Evolutionary conservation across 495 filamentous ascomycete genomes (phyloP), one percentile per base, ranked within the genome.

Genomic region (Astrothelium macrocarpum): DNA sequence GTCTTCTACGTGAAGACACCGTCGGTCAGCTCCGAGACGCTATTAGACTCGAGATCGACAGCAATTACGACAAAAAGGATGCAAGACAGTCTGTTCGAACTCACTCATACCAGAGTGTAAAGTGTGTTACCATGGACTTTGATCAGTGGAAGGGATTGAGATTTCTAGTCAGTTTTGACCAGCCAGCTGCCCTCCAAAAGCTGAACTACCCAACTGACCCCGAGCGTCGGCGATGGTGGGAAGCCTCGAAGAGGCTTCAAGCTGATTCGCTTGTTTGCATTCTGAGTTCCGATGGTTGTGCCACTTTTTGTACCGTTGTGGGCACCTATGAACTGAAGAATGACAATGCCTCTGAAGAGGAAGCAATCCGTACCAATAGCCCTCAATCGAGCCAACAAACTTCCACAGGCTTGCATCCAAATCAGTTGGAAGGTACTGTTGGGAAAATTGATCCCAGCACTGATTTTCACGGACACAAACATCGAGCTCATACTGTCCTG

Each of bases 1-100:
- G 87, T 20, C 78, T 90, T 2, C 73, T 89, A 7, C 77, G 86
- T 14, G 84, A 88, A 72, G 85, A 90, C 69, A 85, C 80, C 0
- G 71, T 86, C 1, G 85, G 86, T 3, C 82, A 82, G 65, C 75
- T 89, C 1, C 74, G 82, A 49, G 84, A 89, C 68, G 79, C 80
- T 4, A 77, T 87, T 4, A 73, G 73, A 16, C 63, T 72, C 3
- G 75, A 80, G 20, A 71, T 79, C 53, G 70, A 64, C 42, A 70
- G 61, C 25, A 67, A 71, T 14, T 64, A 68, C 25, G 66, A 70
- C 12, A 63, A 65, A 12, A 61, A 63, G 3, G 66, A 25, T 14
- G 10, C n/a, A 29, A 65, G 65, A 36, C 67, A 74, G 65, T 73
- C 69, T 46, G 66, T 70, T 65, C 67, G 75, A 11, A 77, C 69